A percentile compares a stretch with the other conserved stretches of the same genome.
Evolutionary conservation across 2,329 filamentous ascomycete species (phyloP).

Genomic region (Amphichorda felina): DNA sequence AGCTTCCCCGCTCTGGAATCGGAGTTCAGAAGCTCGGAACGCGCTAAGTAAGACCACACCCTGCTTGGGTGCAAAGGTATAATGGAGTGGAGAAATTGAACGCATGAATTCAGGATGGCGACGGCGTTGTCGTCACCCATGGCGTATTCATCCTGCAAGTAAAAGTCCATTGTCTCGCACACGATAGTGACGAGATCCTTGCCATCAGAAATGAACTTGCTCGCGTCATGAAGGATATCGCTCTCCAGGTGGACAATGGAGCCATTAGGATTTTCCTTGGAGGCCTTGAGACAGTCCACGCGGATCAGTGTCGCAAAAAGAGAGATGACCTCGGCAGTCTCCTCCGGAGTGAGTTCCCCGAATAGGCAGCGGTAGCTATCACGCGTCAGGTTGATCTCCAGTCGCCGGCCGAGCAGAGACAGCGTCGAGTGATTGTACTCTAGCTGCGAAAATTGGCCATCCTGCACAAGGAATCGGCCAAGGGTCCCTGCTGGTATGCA

Average conservation of each 20-base stretch:
- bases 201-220: slow-evolving; percentile 43
- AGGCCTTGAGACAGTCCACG: slow-evolving; percentile 28
- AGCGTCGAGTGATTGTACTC: slow-evolving; percentile 74
- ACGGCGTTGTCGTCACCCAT: slow-evolving; percentile 54
- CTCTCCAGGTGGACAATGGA: slow-evolving; percentile 18
- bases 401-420: slow-evolving; percentile 63
- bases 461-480: slow-evolving; percentile 66
- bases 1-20: slow-evolving; percentile 68
- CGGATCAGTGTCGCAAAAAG: slow-evolving; percentile 62
- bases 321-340: slow-evolving; percentile 61
- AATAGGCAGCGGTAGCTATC: slow-evolving; percentile 41
- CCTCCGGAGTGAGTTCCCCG: slow-evolving; percentile 42
- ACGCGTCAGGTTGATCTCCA: slow-evolving; percentile 54
- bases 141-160: slow-evolving; percentile 43
- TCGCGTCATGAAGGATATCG: slow-evolving; percentile 40
- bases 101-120: slow-evolving; percentile 55
- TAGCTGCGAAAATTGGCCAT: slow-evolving; percentile 61
- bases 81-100: slow-evolving; percentile 68
- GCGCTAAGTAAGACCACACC: slow-evolving; percentile 80
- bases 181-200: slow-evolving; percentile 72
- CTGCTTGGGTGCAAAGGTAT: slow-evolving; percentile 66
- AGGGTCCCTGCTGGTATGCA: slow-evolving; percentile 53
- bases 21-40: slow-evolving; percentile 67
- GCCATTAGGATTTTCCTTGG: slow-evolving; percentile 12
- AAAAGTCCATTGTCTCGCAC: slow-evolving; percentile 71